These are phyloP conservation scores for Phyllostachys edulis DNA, from an alignment of 176 grass and related monocot species.

Conservation along the genomic window DNA sequence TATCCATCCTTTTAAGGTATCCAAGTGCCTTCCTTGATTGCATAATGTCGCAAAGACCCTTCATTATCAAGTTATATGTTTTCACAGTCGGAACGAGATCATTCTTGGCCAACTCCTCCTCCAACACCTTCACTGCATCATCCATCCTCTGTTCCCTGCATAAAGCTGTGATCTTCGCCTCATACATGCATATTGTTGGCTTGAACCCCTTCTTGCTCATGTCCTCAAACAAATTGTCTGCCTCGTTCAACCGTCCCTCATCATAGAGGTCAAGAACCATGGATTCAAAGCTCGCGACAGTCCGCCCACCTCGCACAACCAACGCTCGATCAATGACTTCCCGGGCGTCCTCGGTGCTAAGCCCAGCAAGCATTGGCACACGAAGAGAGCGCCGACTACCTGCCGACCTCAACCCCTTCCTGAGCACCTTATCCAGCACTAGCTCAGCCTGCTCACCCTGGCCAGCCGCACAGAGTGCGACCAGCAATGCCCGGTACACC, in stretches of 20 bases:
- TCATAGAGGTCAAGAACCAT: slow-evolving; percentile 53
- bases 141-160: slow-evolving; percentile 51
- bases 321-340: slow-evolving; percentile 58
- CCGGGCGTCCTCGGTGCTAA: slow-evolving; percentile 51
- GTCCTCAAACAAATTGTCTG: slow-evolving; percentile 64
- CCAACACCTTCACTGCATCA: slow-evolving; percentile 52
- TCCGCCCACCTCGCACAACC: slow-evolving; percentile 51
- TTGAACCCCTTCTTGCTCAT: slow-evolving; percentile 68
- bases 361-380: slow-evolving; percentile 56
- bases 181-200: slow-evolving; percentile 51
- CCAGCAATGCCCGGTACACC: slow-evolving; percentile 56
- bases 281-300: slow-evolving; percentile 51
- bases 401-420: slow-evolving; percentile 63
- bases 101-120: slow-evolving; percentile 65
- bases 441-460: slow-evolving; percentile 48
- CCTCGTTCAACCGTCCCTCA: slow-evolving; percentile 50
- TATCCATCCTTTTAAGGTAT: slow-evolving; percentile 64
- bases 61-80: slow-evolving; percentile 74
- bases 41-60: slow-evolving; percentile 56
- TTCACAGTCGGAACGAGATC: slow-evolving; percentile 49
- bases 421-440: slow-evolving; percentile 69
- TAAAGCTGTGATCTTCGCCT: slow-evolving; percentile 56
- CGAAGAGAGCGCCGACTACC: slow-evolving; percentile 51
- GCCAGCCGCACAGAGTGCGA: slow-evolving; percentile 54
- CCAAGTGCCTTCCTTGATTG: slow-evolving; percentile 62